Percentiles rank a stretch among this genome's conserved stretches.
phyloP scores from a whole-genome alignment of 495 filamentous ascomycete species.

The Penicillium soppii region DNA sequence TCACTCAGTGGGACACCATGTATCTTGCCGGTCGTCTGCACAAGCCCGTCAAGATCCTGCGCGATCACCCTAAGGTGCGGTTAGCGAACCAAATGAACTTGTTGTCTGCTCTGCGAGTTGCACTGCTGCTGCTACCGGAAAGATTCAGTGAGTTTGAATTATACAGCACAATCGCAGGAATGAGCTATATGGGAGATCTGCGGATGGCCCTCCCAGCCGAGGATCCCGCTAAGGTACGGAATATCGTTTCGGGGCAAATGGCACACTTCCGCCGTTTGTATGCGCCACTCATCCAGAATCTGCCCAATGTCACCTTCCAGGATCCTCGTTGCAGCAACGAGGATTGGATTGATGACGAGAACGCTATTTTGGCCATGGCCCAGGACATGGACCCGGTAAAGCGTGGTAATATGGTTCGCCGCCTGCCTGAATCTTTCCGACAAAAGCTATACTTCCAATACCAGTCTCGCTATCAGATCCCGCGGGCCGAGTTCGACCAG shows the following conservation, averaged over 20 bases:
- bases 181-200: constrained; percentile 92
- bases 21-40: constrained; percentile 94
- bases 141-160: constrained; percentile 84
- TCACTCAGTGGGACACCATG: constrained; percentile 85
- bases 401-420: constrained; percentile 92
- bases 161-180: constrained; percentile 83
- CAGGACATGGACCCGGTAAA: constrained; percentile 92
- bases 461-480: constrained; percentile 84
- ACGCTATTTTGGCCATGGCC: constrained; percentile 57
- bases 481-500: constrained; percentile 75
- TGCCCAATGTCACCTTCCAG: constrained; percentile 83
- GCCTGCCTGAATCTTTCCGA: constrained; percentile 84
- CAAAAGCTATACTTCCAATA: constrained; percentile 91
- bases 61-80: constrained; percentile 87
- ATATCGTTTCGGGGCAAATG: constrained; percentile 91
- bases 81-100: constrained; percentile 95
- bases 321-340: constrained; percentile 61
- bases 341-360: constrained; percentile 66
- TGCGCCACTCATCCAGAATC: constrained; percentile 78
- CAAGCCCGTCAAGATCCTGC: constrained; percentile 96
- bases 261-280: constrained; percentile 89
- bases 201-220: constrained; percentile 87
- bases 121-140: constrained; percentile 79
- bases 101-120: constrained; percentile 83
- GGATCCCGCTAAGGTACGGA: constrained; percentile 87